A percentile compares a stretch with the other conserved stretches of the same genome.
phyloP scores from a whole-genome alignment of 352 stramenopile species.

The Phytophthora meadii region DNA sequence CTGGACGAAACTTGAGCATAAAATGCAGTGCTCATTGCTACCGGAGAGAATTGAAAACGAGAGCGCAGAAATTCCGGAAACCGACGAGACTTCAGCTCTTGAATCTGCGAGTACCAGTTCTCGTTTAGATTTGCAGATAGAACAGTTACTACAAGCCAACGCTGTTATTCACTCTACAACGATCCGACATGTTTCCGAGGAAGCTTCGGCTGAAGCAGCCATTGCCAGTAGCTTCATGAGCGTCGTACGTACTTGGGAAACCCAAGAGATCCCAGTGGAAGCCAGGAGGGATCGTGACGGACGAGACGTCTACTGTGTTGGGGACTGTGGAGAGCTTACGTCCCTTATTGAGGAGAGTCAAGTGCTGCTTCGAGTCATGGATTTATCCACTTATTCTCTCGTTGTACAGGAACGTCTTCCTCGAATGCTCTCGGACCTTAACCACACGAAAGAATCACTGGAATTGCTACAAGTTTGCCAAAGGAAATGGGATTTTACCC shows the following conservation, averaged over 20 bases:
- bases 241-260: conserved; percentile 65
- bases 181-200: conserved; percentile 74
- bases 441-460: conserved; percentile 56
- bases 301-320: conserved; percentile 58
- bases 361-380: conserved; percentile 75
- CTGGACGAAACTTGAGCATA: conserved; percentile 80
- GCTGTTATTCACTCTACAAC: conserved; percentile 43
- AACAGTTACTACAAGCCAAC: conserved; percentile 59
- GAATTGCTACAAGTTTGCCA: conserved; percentile 66
- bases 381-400: conserved; percentile 71
- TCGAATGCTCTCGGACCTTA: conserved; percentile 56
- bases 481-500: conserved; percentile 72
- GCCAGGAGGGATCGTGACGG: conserved; percentile 67
- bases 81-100: no score
- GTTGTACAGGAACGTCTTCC: conserved; percentile 56
- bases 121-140: conserved; percentile 49
- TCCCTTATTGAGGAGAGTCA: conserved; percentile 75
- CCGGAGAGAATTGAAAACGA: conserved; percentile 2
- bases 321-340: conserved; percentile 63
- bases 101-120: no score
- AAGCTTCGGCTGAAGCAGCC: conserved; percentile 71
- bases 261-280: conserved; percentile 55
- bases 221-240: conserved; percentile 67
- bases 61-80: background rate
- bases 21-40: conserved; percentile 57